These are phyloP conservation scores for Macadamia tetraphylla DNA, from an alignment of 164 flowering plant genomes.

Conservation along the genomic window DNA sequence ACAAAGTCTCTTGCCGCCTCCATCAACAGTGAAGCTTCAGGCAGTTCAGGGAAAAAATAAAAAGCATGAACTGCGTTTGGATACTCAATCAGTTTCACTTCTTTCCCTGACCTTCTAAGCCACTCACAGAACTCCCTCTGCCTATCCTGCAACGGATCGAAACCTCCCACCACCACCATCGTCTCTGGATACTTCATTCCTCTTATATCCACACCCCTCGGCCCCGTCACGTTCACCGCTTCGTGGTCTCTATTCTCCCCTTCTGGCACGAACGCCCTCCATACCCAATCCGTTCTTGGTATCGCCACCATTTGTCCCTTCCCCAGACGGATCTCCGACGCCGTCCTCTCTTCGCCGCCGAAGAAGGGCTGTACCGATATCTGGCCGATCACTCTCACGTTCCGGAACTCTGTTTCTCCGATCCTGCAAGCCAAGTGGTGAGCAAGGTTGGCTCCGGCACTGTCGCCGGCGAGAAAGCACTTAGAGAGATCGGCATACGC, in stretches of 20 bases:
- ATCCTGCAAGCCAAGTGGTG: constrained; percentile 19
- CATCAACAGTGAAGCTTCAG: constrained; percentile 15
- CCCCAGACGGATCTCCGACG: constrained; percentile 19
- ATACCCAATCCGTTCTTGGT: constrained; percentile 18
- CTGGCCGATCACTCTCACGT: constrained; percentile 18
- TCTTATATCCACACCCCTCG: constrained; percentile 17
- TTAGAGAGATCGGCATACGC: background rate
- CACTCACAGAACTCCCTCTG: constrained; percentile 24
- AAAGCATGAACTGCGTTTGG: constrained; percentile 26
- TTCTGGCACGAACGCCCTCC: constrained; percentile 29
- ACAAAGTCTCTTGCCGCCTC: constrained; percentile 13
- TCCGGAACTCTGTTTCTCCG: constrained; percentile 1
- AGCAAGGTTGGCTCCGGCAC: constrained; percentile 25
- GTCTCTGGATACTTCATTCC: constrained; percentile 20
- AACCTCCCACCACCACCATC: constrained; percentile 30
- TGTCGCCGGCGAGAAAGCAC: constrained; percentile 21
- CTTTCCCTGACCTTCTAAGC: constrained; percentile 20
- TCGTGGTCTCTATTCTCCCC: constrained; percentile 26
- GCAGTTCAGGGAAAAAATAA: constrained; percentile 20
- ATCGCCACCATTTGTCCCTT: constrained; percentile 3
- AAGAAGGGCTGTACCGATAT: constrained; percentile 24
- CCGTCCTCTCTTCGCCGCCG: constrained; percentile 35
- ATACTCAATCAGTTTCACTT: constrained; percentile 21
- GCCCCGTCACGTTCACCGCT: constrained; percentile 31
- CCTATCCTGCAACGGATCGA: constrained; percentile 27